Percentiles rank a stretch among this genome's conserved stretches.
Evolutionary conservation across 106 monocot genomes (phyloP).

Genomic region (Dendrobium catenatum): DNA sequence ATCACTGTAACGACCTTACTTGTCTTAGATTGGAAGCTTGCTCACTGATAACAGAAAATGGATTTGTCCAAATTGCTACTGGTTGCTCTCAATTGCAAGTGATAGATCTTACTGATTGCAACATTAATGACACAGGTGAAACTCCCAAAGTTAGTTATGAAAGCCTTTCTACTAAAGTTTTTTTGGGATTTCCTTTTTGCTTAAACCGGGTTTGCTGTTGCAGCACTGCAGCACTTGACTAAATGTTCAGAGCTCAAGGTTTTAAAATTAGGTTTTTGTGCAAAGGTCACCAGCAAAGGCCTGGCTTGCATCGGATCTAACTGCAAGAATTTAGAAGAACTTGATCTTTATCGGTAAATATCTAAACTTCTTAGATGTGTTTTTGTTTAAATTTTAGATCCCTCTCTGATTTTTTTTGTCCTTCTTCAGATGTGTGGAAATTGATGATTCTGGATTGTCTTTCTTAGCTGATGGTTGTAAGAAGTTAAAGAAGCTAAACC

Average conservation of each 20-base stretch:
- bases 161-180: background rate
- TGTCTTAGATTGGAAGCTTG: constrained; percentile 72
- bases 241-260: constrained; percentile 44
- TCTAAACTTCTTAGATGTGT: background rate
- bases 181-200: background rate
- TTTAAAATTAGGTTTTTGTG: constrained; percentile 75
- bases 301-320: constrained; percentile 50
- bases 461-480: constrained; percentile 54
- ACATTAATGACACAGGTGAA: constrained; percentile 52
- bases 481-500: constrained; percentile 62
- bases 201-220: constrained; percentile 3
- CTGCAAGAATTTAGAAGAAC: constrained; percentile 56
- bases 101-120: constrained; percentile 87
- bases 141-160: too few species aligned
- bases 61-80: constrained; percentile 41
- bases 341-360: constrained; percentile 82
- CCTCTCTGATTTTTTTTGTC: background rate
- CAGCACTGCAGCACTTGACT: constrained; percentile 67
- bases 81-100: constrained; percentile 45
- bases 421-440: constrained; percentile 38
- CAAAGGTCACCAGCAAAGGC: constrained; percentile 47
- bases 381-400: background rate
- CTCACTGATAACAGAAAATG: constrained; percentile 53
- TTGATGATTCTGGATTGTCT: constrained; percentile 63
- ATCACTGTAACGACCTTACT: constrained; percentile 37